These are phyloP conservation scores for Globisporangium lucens DNA, from an alignment of 352 stramenopile genomes.

Conservation along the genomic window DNA sequence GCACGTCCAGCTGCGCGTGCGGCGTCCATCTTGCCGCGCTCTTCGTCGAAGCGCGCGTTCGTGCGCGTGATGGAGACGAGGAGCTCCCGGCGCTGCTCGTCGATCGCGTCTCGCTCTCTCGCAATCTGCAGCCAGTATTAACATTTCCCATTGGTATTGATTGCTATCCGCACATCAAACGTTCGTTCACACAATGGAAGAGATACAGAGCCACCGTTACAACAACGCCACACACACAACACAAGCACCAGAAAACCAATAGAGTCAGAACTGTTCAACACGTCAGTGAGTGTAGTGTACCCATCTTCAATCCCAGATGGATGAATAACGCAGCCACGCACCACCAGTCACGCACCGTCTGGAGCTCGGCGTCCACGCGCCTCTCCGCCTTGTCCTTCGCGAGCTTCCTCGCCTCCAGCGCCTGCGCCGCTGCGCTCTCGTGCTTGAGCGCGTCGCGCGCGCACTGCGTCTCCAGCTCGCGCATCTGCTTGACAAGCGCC, in stretches of 20 bases:
- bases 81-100: conserved; percentile 70
- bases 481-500: conserved; percentile 45
- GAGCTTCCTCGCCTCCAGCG: conserved; percentile 26
- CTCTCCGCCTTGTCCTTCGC: conserved; percentile 61
- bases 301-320: not conserved
- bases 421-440: conserved; percentile 38
- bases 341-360: conserved; percentile 27
- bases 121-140: conserved; percentile 30
- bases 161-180: not conserved
- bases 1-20: conserved; percentile 53
- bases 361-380: conserved; percentile 58
- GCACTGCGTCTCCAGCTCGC: conserved; percentile 45
- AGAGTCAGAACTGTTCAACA: not conserved
- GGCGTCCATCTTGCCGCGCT: conserved; percentile 64
- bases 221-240: not conserved
- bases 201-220: not conserved
- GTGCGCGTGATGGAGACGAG: conserved; percentile 48
- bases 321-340: not conserved
- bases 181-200: not conserved
- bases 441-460: conserved; percentile 38
- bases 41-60: conserved; percentile 58
- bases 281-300: not conserved
- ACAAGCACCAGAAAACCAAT: not conserved
- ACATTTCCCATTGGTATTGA: not conserved
- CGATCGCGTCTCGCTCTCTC: conserved; percentile 64